Base-by-base conservation (phyloP, 2,329 filamentous ascomycete genomes). In the Tricladium varicosporioides region DNA sequence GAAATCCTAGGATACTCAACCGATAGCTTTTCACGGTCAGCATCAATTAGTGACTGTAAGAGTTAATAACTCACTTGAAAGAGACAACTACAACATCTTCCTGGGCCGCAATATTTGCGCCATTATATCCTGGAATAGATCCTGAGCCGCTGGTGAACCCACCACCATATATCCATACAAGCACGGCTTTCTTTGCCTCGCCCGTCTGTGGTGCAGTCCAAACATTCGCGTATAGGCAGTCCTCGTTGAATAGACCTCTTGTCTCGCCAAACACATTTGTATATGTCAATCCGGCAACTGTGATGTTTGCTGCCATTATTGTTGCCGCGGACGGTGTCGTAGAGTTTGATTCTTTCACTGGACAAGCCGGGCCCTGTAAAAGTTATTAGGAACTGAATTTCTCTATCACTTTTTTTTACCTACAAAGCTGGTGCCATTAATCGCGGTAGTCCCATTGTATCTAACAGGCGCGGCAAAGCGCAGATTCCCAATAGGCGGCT, bases 21-120 rank as follows among this genome's bases (percentile, higher is more conserved):
- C 73, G 67, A 48, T 74, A 75, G 55, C 73, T 74, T 5, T 14
- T 65, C n/a, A 13, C 56, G 49, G n/a, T 59, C 59, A n/a, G 45
- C 46, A 18, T 53, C 52, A 15, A 60, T 69, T 8, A 61, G 15
- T 15, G 60, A 27, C 16, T 18, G 31, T 18, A 40, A 45, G 10
- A 11, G n/a, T 19, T 22, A 16, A 16, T 31, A 15, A 52, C 74
- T 59, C 76, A 80, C 69, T 79, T 80, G 54, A 80, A 67, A 0
- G 75, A 75, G 1, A 80, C 73, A 0, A 80, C 67, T 2, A 81
- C 65, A 1, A 78, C 68, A 42, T 79, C 76, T 51, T 79, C 67
- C 0, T 73, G 65, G 2, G 71, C 69, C 2, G 74, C 76, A 48
- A 79, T 72, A 59, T 73, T 70, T 36, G 73, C 72, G 22, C 77